These are phyloP conservation scores for Agarophyton chilense DNA, from an alignment of 23 red algal species.

Conservation along the genomic window DNA sequence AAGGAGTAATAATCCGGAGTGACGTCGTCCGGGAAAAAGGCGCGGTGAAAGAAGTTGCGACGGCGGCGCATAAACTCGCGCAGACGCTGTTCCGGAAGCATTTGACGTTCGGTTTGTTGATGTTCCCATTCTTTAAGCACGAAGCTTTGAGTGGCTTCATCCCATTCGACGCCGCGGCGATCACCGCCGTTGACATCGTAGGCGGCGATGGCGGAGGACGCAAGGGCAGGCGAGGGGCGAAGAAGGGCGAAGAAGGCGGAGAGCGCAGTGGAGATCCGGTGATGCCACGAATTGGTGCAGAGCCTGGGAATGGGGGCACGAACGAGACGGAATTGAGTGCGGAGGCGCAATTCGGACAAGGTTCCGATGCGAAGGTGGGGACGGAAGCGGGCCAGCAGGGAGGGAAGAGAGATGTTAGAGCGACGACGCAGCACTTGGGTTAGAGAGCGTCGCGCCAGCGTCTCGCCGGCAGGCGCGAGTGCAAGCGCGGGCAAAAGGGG, in stretches of 20 bases:
- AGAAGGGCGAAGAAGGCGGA: slow-evolving; percentile 17
- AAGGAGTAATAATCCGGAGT: slow-evolving; percentile 97
- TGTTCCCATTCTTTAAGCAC: slow-evolving; percentile 70
- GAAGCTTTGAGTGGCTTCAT: slow-evolving; percentile 60
- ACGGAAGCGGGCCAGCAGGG: neutral
- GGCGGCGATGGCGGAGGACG: slow-evolving; percentile 48
- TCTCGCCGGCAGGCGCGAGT: neutral
- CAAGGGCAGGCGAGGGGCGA: slow-evolving; percentile 19
- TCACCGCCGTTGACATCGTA: slow-evolving; percentile 79
- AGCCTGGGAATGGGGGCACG: neutral
- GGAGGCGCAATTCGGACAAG: neutral
- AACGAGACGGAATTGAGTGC: neutral
- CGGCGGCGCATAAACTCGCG: slow-evolving; percentile 56
- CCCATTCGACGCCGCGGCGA: slow-evolving; percentile 77
- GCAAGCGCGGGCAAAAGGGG: neutral
- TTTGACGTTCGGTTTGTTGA: slow-evolving; percentile 48
- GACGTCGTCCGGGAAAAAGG: slow-evolving; percentile 94
- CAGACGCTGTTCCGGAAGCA: slow-evolving; percentile 43
- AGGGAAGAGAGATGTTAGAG: slow-evolving; percentile 2
- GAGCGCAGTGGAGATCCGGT: slow-evolving; percentile 13
- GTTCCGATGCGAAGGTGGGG: neutral
- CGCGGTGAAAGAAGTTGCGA: slow-evolving; percentile 43
- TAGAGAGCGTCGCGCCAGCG: neutral
- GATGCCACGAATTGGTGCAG: neutral
- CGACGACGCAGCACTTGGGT: neutral